Conservation (phyloP, 495 filamentous ascomycete genomes). For the Bombardia bombarda region DNA sequence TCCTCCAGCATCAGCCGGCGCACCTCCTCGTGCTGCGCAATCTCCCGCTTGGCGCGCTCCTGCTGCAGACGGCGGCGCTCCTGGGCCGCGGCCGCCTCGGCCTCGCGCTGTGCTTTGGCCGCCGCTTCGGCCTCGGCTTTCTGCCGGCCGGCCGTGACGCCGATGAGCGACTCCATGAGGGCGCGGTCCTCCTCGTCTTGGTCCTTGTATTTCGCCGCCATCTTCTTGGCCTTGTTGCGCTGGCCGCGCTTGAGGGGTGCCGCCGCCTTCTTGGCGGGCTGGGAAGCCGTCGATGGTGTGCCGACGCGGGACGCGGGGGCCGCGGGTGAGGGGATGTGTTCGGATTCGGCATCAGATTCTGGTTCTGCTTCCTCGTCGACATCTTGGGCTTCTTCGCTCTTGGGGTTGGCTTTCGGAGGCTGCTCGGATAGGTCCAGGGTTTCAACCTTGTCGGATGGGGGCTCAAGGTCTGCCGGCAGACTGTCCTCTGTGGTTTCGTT, state of each 20-base stretch:
- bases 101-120: conserved; percentile 42
- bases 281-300: conserved; percentile 15
- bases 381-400: conserved; percentile 11
- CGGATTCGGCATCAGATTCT: conserved; percentile 12
- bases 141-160: conserved; percentile 51
- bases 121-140: conserved; percentile 46
- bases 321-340: conserved; percentile 8
- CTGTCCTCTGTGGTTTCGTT: conserved; percentile 18
- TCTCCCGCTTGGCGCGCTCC: conserved; percentile 53
- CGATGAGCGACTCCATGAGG: conserved; percentile 73
- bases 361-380: conserved; percentile 5
- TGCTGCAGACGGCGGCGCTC: conserved; percentile 74
- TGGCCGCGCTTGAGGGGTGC: conserved; percentile 62
- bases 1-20: conserved; percentile 50
- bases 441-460: conserved; percentile 21
- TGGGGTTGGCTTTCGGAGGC: not conserved
- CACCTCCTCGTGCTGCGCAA: conserved; percentile 57
- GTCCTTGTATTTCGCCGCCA: conserved; percentile 81
- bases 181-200: conserved; percentile 91
- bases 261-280: conserved; percentile 30
- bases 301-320: conserved; percentile 4
- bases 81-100: conserved; percentile 55
- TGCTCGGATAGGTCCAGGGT: conserved; percentile 24
- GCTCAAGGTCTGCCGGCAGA: not conserved
- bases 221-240: conserved; percentile 76